Percentiles rank a stretch among this genome's conserved stretches.
Conservation (phyloP, 352 stramenopile genomes). For the Globisporangium barbulae region DNA sequence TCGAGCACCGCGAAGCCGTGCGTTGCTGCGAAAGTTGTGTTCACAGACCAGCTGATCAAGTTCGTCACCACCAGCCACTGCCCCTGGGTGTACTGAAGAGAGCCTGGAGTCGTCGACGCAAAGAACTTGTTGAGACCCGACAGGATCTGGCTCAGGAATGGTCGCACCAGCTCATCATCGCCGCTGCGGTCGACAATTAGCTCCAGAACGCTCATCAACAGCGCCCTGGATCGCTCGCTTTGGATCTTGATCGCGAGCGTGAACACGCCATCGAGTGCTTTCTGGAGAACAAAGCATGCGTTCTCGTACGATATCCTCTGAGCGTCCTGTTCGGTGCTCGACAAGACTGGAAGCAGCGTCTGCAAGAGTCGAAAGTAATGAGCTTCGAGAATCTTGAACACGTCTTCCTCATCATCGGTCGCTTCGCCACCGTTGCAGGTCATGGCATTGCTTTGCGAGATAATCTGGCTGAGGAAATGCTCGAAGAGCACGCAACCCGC, state of each 20-base stretch:
- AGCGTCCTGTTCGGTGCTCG: slow-evolving; percentile 26
- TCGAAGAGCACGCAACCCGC: slow-evolving; percentile 64
- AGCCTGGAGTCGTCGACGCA: slow-evolving; percentile 23
- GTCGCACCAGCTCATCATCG: slow-evolving; percentile 55
- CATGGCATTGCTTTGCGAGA: slow-evolving; percentile 28
- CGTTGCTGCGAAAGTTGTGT: slow-evolving; percentile 34
- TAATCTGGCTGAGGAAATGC: slow-evolving; percentile 47
- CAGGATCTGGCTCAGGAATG: slow-evolving; percentile 64
- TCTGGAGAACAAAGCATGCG: slow-evolving; percentile 54
- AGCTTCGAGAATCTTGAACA: slow-evolving; percentile 40
- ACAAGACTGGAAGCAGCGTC: slow-evolving; percentile 40
- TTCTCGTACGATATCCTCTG: slow-evolving; percentile 63
- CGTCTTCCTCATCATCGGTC: slow-evolving; percentile 38
- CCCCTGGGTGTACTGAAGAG: slow-evolving; percentile 35
- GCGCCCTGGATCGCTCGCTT: slow-evolving; percentile 27
- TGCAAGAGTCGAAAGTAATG: slow-evolving; percentile 52
- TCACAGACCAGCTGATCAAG: slow-evolving; percentile 57
- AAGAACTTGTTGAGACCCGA: slow-evolving; percentile 44
- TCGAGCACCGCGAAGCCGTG: slow-evolving; percentile 66
- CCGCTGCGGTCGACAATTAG: slow-evolving; percentile 57
- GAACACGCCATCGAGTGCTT: slow-evolving; percentile 58
- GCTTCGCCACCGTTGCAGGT: slow-evolving; percentile 27
- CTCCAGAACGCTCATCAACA: slow-evolving; percentile 43
- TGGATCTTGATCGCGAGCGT: slow-evolving; percentile 38
- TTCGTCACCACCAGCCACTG: slow-evolving; percentile 65